A percentile compares a stretch with the other conserved stretches of the same genome.
phyloP scores from a whole-genome alignment of 2,329 filamentous ascomycete genomes.

The Aspergillus sp. region DNA sequence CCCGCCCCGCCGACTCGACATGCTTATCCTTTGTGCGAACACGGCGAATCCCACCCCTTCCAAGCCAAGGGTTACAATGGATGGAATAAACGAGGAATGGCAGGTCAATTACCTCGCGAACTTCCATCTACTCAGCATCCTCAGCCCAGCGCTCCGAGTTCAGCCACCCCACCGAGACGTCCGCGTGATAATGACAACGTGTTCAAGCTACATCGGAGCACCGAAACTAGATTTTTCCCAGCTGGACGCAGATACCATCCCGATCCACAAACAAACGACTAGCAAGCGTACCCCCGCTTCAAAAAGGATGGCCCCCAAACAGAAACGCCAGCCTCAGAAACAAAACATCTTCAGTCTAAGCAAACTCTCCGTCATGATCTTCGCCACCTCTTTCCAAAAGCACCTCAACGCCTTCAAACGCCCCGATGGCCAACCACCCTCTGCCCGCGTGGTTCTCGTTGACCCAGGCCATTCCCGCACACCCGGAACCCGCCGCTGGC shows the following conservation, averaged over 20 bases:
- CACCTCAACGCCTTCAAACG: slow-evolving; percentile 82
- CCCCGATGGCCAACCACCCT: slow-evolving; percentile 79
- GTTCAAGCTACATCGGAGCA: slow-evolving; percentile 81
- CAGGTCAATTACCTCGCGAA: slow-evolving; percentile 94
- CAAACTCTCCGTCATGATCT: slow-evolving; percentile 79
- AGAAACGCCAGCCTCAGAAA: slow-evolving; percentile 29
- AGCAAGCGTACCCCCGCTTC: background rate
- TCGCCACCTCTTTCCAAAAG: slow-evolving; percentile 88
- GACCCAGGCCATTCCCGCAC: slow-evolving; percentile 85
- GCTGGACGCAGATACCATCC: slow-evolving; percentile 3
- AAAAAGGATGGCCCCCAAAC: slow-evolving; percentile 1
- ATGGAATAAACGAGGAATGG: slow-evolving; percentile 88
- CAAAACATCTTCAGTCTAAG: slow-evolving; percentile 61
- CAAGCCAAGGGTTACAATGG: slow-evolving; percentile 61
- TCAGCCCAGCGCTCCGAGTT: slow-evolving; percentile 83
- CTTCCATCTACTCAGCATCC: slow-evolving; percentile 88
- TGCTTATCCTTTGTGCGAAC: slow-evolving; percentile 84
- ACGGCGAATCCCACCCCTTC: slow-evolving; percentile 60
- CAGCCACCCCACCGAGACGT: slow-evolving; percentile 95
- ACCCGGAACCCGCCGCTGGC: slow-evolving; percentile 81
- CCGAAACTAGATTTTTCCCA: slow-evolving; percentile 54
- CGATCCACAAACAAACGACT: background rate
- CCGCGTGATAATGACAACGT: slow-evolving; percentile 80
- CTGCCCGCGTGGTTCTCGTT: slow-evolving; percentile 78
- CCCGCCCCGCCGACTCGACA: slow-evolving; percentile 83